Evolutionary conservation across 2,329 filamentous ascomycete genomes (phyloP).

Genomic region (Stachybotrys chartarum): DNA sequence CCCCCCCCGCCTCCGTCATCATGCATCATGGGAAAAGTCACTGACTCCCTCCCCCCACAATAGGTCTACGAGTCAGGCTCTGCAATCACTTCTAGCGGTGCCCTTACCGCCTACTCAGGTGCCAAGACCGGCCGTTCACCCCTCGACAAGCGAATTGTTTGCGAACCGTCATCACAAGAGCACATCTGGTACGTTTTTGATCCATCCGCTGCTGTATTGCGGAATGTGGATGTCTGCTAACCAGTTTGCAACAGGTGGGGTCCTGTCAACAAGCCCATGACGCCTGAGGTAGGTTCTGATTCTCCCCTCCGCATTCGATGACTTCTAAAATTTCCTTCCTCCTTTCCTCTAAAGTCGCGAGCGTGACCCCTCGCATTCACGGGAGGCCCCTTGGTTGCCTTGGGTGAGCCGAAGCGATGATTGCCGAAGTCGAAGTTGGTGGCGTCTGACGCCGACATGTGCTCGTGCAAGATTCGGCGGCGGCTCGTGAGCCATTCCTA

Average conservation of each 20-base stretch:
- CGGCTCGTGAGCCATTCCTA: background rate
- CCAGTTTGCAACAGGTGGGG: slow-evolving; percentile 58
- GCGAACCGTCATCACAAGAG: slow-evolving; percentile 81
- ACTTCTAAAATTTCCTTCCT: slow-evolving; percentile 6
- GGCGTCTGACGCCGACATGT: background rate
- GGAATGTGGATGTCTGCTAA: slow-evolving; percentile 15
- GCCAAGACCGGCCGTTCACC: slow-evolving; percentile 97
- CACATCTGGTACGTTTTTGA: slow-evolving; percentile 66
- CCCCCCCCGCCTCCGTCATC: background rate
- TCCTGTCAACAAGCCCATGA: slow-evolving; percentile 99
- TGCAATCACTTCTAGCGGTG: slow-evolving; percentile 92
- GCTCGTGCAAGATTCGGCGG: background rate
- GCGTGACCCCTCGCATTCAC: no score
- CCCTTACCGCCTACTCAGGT: slow-evolving; percentile 94
- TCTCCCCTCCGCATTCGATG: slow-evolving; percentile 7
- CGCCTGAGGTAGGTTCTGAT: slow-evolving; percentile 65
- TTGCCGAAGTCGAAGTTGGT: background rate
- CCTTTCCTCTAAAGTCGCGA: background rate
- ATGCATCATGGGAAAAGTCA: background rate
- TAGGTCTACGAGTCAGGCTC: slow-evolving; percentile 85
- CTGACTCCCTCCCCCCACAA: background rate
- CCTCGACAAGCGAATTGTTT: slow-evolving; percentile 93
- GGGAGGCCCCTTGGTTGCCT: no score
- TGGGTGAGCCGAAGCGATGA: background rate
- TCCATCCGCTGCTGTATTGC: background rate